Conservation (phyloP, 371 early-diverging fungal species). For the Rhizomucor miehei region DNA sequence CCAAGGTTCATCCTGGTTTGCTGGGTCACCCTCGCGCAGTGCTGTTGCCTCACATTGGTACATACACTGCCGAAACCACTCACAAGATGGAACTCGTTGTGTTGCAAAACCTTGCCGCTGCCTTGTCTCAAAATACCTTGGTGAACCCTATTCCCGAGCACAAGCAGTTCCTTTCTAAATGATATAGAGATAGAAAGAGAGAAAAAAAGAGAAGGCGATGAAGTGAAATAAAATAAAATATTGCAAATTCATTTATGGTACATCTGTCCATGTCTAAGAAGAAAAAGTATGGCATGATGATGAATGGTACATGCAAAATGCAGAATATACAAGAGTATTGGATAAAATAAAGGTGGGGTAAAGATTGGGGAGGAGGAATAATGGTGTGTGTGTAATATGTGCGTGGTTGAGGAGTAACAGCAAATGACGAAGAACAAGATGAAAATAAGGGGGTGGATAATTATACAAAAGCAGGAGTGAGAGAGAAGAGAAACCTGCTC, state of each 20-base stretch:
- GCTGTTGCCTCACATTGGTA: conserved; percentile 47
- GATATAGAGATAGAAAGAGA: no score
- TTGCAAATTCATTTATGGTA: background rate
- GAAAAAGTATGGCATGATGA: conserved; percentile 3
- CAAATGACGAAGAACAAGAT: background rate
- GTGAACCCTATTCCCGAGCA: conserved; percentile 46
- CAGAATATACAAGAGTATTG: conserved; percentile 8
- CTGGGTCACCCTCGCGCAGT: conserved; percentile 37
- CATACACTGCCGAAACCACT: conserved; percentile 37
- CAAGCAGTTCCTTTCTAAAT: conserved; percentile 22
- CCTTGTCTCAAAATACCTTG: conserved; percentile 23
- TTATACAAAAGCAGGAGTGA: background rate
- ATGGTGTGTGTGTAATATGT: no score
- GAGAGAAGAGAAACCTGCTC: background rate
- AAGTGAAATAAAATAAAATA: background rate
- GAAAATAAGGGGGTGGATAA: background rate
- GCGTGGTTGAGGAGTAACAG: conserved; percentile 1
- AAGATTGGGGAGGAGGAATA: no score
- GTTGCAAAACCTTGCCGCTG: conserved; percentile 33
- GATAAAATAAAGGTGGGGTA: background rate
- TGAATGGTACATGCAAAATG: conserved; percentile 11
- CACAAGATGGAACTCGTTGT: conserved; percentile 44
- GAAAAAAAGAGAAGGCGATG: background rate
- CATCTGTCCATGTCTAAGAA: conserved; percentile 1
- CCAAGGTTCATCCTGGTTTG: conserved; percentile 36